Evolutionary conservation across 306 rosid species (phyloP), one percentile per base, ranked within the genome.

Genomic region (Acacia melanoxylon): DNA sequence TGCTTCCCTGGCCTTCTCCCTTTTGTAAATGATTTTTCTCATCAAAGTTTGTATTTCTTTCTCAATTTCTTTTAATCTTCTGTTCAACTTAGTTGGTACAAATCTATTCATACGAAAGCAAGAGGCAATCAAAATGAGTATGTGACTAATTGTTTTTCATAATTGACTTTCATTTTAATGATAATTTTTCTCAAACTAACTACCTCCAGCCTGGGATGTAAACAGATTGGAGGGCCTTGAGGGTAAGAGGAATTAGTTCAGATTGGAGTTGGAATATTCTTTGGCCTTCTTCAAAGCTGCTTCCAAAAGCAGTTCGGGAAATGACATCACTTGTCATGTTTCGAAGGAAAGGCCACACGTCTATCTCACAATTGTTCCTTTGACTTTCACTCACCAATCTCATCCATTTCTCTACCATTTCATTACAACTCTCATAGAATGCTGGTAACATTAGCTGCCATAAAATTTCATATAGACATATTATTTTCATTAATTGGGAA

Each of bases 301-400:
- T 86, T 45, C 90, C 89, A 45, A 85, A 89, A 17, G 88, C 89
- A 0, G 90, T 82, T 33, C 85, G 72, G 15, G 90, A 89, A 66
- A 89, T 86, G 7, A 29, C 83, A 65, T 89, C 87, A 0, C 72
- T 67, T 0, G 88, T 20, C 81, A 76, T 2, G 16, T 5, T 68
- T 27, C 63, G 37, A 1, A 86, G 62, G 48, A 13, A 41, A 69
- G 86, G 79, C 82, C 83, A 86, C 5, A 68, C 79, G 10, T 86
- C 79, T 19, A 82, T 8, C 74, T 83, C 89, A 17, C 76, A 75
- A 1, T 24, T 45, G 2, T 51, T 58, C 19, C 22, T 73, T 51
- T 79, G 52, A 10, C 13, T 35, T 20, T 79, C 44, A 24, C 25
- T 27, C 7, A 69, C 56, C 62, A 74, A 15, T 17, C 16, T 62